Percentiles rank a stretch among this genome's conserved stretches.
Evolutionary conservation across 176 grass and related monocot genomes (phyloP).

Genomic region (Musa troglodytarum): DNA sequence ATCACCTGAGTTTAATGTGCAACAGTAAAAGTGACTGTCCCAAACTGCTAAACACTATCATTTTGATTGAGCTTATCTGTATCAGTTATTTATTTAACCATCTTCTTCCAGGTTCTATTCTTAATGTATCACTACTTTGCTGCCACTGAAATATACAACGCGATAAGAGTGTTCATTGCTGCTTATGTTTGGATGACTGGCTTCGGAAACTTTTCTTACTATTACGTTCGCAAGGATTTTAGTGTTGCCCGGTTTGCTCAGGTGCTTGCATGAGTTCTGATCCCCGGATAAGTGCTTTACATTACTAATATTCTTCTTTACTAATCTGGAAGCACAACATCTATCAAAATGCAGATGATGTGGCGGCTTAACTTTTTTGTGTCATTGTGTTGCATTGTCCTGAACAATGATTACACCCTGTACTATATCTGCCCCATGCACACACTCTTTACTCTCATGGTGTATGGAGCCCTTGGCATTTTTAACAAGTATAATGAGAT

Average conservation of each 20-base stretch:
- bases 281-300: not conserved
- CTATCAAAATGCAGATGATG: constrained; percentile 62
- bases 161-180: constrained; percentile 81
- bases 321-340: not conserved
- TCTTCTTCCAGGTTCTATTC: constrained; percentile 55
- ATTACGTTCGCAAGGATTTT: constrained; percentile 78
- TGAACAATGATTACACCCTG: constrained; percentile 74
- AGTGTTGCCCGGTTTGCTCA: constrained; percentile 74
- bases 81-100: not conserved
- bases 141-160: constrained; percentile 85
- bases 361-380: constrained; percentile 83
- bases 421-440: constrained; percentile 90
- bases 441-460: constrained; percentile 80
- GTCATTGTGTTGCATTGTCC: constrained; percentile 64
- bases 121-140: constrained; percentile 95
- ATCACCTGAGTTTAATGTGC: not conserved
- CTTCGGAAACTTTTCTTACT: constrained; percentile 94
- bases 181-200: constrained; percentile 93
- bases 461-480: constrained; percentile 65
- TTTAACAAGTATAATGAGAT: constrained; percentile 80
- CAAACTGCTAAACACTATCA: not conserved
- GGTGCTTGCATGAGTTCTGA: constrained; percentile 29
- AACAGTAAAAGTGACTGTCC: not conserved
- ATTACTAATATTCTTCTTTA: not conserved
- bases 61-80: not conserved